Base-by-base conservation (phyloP, 73 alveolate species). In the Blepharisma japonicum region DNA sequence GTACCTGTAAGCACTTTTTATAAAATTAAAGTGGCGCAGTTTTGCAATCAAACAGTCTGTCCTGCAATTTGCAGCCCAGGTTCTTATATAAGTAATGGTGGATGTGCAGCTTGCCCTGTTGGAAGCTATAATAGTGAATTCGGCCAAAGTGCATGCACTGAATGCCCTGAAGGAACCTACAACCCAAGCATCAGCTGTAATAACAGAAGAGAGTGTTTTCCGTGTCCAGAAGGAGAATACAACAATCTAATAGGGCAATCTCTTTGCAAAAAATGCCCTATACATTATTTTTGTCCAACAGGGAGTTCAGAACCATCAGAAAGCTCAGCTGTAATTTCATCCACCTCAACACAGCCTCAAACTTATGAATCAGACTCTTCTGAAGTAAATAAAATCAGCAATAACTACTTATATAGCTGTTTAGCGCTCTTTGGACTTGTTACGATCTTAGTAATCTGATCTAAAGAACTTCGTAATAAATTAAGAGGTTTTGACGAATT, bases 91-190 rank as follows among this genome's bases (percentile, higher is more conserved):
- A 14, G 27, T 4, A 18, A 18, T 51, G 21, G 66, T 51, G 66
- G 21, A 51, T 51, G 66, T 32, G 42, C 42, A 32, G 42, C 66
- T 51, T 51, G 66, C 21, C 27, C n/a, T 14, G 66, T 51, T 14
- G 66, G 66, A 51, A 51, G 27, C 21, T 51, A 14, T 51, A 14
- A 11, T 51, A 1, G 4, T 51, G 21, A 51, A 51, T 51, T 51
- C 4, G 66, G 66, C n/a, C n/a, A 18, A 14, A 14, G n/a, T 3
- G 4, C n/a, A 18, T 51, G 66, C 66, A 51, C 66, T 51, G 66
- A 51, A 51, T 51, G 66, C 4, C 66, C 27, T 51, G 27, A 11
- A 61, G 74, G 74, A 25, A 61, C 74, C 11, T 61, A 61, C 47
- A 61, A 61, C 47, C 18, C 14, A 25, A 61, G 23, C 11, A 20